phyloP scores from a whole-genome alignment of 2,329 filamentous ascomycete genomes.

The Colletotrichum graminicola region DNA sequence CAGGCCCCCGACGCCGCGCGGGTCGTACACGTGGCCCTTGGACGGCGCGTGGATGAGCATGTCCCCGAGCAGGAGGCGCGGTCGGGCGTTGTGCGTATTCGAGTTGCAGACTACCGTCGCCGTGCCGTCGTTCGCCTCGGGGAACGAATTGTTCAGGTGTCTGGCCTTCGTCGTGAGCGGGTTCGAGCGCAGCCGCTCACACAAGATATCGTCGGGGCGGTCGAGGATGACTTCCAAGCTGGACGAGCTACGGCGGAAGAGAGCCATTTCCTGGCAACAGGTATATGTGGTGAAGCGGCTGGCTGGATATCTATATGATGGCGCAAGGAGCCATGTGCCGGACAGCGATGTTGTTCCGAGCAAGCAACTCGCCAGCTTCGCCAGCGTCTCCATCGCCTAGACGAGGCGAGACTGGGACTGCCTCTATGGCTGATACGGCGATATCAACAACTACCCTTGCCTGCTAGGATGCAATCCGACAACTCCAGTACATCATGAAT shows the following conservation, averaged over 20 bases:
- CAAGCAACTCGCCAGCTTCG: not conserved
- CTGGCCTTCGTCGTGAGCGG: conserved; percentile 21
- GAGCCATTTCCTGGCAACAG: not conserved
- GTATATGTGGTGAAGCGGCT: not conserved
- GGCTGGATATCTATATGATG: not conserved
- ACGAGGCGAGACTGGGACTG: not conserved
- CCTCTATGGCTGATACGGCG: not conserved
- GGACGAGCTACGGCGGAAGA: not conserved
- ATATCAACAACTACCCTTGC: not conserved
- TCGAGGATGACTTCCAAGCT: conserved; percentile 23
- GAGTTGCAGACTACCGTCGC: conserved; percentile 56
- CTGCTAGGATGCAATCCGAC: not conserved
- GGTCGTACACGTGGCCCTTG: no score
- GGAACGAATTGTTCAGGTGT: conserved; percentile 22
- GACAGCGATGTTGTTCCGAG: not conserved
- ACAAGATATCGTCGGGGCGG: not conserved
- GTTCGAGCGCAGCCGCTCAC: conserved; percentile 8
- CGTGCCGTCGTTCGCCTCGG: not conserved
- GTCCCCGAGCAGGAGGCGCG: conserved; percentile 55
- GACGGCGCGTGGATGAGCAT: conserved; percentile 63
- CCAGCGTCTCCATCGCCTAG: not conserved
- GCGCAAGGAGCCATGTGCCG: not conserved
- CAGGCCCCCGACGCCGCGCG: no score
- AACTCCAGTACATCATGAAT: not conserved
- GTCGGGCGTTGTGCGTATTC: conserved; percentile 58